phyloP scores from a whole-genome alignment of 148 eudicot species.

The Fagopyrum tataricum region DNA sequence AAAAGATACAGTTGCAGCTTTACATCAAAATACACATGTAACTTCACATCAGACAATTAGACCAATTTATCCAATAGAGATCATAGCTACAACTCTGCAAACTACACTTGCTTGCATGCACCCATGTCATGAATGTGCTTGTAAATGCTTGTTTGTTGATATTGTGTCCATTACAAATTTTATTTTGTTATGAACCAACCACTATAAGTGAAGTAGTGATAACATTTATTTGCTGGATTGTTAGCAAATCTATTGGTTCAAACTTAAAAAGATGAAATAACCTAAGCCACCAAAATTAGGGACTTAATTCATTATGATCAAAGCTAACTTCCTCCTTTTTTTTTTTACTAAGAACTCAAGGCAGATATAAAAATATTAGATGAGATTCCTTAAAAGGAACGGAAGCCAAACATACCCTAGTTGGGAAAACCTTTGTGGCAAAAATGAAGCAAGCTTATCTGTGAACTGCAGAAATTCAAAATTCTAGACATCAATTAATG shows the following conservation, averaged over 20 bases:
- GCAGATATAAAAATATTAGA: neutral
- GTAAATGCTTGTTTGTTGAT: too few species aligned
- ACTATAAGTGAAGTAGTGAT: too few species aligned
- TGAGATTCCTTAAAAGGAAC: neutral
- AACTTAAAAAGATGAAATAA: neutral
- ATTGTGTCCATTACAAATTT: too few species aligned
- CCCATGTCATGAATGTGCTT: too few species aligned
- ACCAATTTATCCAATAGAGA: too few species aligned
- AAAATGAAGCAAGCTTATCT: constrained; percentile 69
- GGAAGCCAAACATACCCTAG: constrained; percentile 58
- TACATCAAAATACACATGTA: too few species aligned
- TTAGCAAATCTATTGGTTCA: neutral
- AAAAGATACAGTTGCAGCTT: too few species aligned
- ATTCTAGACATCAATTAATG: neutral
- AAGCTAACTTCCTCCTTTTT: neutral
- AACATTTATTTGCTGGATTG: neutral
- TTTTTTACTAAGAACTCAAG: neutral
- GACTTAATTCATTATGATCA: neutral
- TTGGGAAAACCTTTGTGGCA: constrained; percentile 80
- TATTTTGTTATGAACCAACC: too few species aligned
- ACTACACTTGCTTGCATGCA: too few species aligned
- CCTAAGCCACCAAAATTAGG: neutral
- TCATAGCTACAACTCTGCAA: too few species aligned
- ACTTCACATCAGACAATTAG: too few species aligned
- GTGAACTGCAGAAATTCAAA: constrained; percentile 58